These are phyloP conservation scores for Aspergillus neotritici DNA, from an alignment of 2,329 filamentous ascomycete genomes.

Conservation along the genomic window DNA sequence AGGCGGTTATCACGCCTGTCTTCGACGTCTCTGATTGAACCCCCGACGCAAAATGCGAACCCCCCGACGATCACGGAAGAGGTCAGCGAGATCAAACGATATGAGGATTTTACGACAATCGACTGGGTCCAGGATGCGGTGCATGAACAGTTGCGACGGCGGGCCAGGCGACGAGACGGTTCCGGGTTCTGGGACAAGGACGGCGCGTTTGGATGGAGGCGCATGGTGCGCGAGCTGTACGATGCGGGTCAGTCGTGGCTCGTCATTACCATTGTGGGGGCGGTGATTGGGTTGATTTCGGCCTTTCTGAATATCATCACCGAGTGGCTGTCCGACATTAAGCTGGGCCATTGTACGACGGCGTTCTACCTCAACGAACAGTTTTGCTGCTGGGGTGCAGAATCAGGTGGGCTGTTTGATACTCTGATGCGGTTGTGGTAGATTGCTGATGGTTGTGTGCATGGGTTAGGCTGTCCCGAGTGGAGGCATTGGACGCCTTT, in stretches of 20 bases:
- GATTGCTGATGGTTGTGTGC: conserved; percentile 3
- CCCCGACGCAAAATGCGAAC: conserved; percentile 47
- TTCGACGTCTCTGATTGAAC: conserved; percentile 48
- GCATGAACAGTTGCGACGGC: conserved; percentile 77
- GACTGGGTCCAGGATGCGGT: conserved; percentile 99
- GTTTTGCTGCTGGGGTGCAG: conserved; percentile 97
- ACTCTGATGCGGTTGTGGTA: background rate
- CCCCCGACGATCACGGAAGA: conserved; percentile 81
- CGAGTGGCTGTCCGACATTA: conserved; percentile 94
- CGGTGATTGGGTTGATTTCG: conserved; percentile 88
- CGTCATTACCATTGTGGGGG: conserved; percentile 84
- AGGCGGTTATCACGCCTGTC: conserved; percentile 50
- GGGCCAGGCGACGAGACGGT: conserved; percentile 65
- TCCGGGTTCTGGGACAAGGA: conserved; percentile 65
- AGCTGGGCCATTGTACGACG: conserved; percentile 90
- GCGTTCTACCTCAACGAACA: conserved; percentile 95
- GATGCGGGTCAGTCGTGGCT: conserved; percentile 98
- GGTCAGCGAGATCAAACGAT: conserved; percentile 95
- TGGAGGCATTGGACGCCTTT: conserved; percentile 88
- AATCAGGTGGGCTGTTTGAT: conserved; percentile 56
- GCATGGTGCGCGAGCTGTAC: conserved; percentile 77
- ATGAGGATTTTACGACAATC: conserved; percentile 94
- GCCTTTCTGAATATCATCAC: conserved; percentile 92
- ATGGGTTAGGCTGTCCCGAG: conserved; percentile 65
- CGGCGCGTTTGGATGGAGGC: conserved; percentile 69